Conservation (phyloP, 805 yeast genomes). For the Torulaspora indica region DNA sequence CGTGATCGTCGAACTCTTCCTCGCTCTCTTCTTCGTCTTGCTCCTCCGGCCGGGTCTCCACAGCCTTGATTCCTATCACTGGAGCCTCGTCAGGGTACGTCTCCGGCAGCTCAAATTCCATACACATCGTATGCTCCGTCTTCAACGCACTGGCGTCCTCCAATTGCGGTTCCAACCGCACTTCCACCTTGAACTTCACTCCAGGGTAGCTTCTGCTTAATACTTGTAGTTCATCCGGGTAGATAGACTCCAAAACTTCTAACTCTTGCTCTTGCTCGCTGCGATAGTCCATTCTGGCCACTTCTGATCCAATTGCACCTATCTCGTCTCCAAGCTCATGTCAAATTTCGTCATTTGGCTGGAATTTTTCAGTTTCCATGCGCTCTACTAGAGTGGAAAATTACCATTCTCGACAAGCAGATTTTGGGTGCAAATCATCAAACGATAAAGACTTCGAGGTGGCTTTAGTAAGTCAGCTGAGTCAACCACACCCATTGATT, state of each 20-base stretch:
- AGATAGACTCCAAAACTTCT: conserved; percentile 83
- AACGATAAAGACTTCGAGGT: background rate
- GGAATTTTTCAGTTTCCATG: background rate
- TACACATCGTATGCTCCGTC: conserved; percentile 49
- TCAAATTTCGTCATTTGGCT: background rate
- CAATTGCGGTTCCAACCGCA: conserved; percentile 49
- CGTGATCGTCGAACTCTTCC: conserved; percentile 43
- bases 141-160: conserved; percentile 40
- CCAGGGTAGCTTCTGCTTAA: conserved; percentile 48
- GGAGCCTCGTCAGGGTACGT: conserved; percentile 81
- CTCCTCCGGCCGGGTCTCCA: conserved; percentile 35
- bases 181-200: conserved; percentile 37
- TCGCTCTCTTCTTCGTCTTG: conserved; percentile 38
- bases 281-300: conserved; percentile 53
- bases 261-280: conserved; percentile 89
- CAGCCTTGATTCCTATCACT: conserved; percentile 42
- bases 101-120: conserved; percentile 69
- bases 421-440: conserved; percentile 8
- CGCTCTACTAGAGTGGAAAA: background rate
- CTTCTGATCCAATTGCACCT: background rate
- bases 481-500: background rate
- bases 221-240: conserved; percentile 73
- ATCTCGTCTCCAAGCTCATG: background rate
- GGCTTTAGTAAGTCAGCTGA: background rate
- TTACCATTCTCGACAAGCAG: background rate